Evolutionary conservation across 768 basidiomycete genomes (phyloP), one percentile per base, ranked within the genome.

Genomic region (Pisolithus albus): DNA sequence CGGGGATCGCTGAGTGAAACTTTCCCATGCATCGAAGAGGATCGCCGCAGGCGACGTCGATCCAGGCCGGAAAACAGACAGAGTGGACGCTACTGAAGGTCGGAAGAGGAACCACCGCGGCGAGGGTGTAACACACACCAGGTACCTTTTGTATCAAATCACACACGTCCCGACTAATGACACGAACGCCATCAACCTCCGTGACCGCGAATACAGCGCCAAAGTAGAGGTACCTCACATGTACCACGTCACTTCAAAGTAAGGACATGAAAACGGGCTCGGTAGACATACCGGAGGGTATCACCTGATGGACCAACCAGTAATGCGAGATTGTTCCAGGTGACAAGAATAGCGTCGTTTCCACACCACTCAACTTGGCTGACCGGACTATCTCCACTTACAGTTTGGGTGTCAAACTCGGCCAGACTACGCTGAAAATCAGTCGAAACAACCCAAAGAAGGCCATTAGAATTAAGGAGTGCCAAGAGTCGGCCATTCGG

Each of bases 91-190:
- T 91, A 60, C 8, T 32, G n/a, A 3, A 28, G 16, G n/a, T 49
- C 13, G 39, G 43, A 43, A 18, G 10, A 23, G 49, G n/a, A 30
- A 40, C 11, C 0, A 32, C 3, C 34, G 7, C 13, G 15, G 23
- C 30, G 16, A 23, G 30, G 39, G 9, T 7, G 15, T 5, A 49
- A 24, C 15, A 52, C 56, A 58, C 80, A 93, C 92, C 75, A 23
- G 95, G 92, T 1, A 98, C 96, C 71, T 93, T 95, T 62, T 97
- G 91, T 18, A 99, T 73, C 49, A 97, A 81, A 59, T 97, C 93
- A 60, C 86, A 90, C 1, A 81, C 77, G 23, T 89, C 83, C 9
- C 86, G 78, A 11, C 84, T 80, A 39, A 94, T 67, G 39, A 98
- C 75, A n/a, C 94, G 81, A 2, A 94, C 78, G 15, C 96, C 92